Percentiles rank a stretch among this genome's conserved stretches.
Evolutionary conservation across 805 yeast species (phyloP).

Genomic region (Candida xiaguanensis): DNA sequence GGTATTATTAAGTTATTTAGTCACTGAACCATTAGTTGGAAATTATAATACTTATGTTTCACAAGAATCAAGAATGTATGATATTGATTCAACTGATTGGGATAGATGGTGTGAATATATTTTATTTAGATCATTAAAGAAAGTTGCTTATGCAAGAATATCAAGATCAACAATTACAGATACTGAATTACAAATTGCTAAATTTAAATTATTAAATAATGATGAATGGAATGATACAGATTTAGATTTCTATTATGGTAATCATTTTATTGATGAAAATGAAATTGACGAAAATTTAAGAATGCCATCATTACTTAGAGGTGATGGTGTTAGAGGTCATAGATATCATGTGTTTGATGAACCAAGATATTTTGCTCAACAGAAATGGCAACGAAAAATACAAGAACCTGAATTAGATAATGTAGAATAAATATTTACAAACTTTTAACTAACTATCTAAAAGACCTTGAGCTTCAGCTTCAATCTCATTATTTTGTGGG

Average conservation of each 20-base stretch:
- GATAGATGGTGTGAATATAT: slow-evolving; percentile 99
- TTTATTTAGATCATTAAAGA: slow-evolving; percentile 76
- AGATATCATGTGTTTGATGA: slow-evolving; percentile 91
- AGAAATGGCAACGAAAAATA: slow-evolving; percentile 8
- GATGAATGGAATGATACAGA: slow-evolving; percentile 30
- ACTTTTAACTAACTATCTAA: too few species aligned
- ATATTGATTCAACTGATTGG: slow-evolving; percentile 89
- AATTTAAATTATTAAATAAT: slow-evolving; percentile 60
- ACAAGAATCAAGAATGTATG: slow-evolving; percentile 80
- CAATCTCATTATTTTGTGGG: slow-evolving; percentile 5
- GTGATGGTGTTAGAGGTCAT: slow-evolving; percentile 93
- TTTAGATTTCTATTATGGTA: slow-evolving; percentile 46
- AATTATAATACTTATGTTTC: slow-evolving; percentile 91
- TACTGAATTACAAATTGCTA: slow-evolving; percentile 94
- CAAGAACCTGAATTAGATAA: slow-evolving; percentile 1
- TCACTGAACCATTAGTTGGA: slow-evolving; percentile 81
- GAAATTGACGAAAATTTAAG: slow-evolving; percentile 58
- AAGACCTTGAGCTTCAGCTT: slow-evolving; percentile 8
- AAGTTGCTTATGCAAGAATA: slow-evolving; percentile 91
- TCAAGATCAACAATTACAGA: slow-evolving; percentile 93
- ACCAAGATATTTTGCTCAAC: slow-evolving; percentile 69
- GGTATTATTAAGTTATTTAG: slow-evolving; percentile 83
- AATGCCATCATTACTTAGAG: slow-evolving; percentile 77
- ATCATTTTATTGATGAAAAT: slow-evolving; percentile 52
- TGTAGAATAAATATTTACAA: slow-evolving; percentile 3